Evolutionary conservation across 2,329 filamentous ascomycete species (phyloP).

Genomic region (Colletotrichum filicis): DNA sequence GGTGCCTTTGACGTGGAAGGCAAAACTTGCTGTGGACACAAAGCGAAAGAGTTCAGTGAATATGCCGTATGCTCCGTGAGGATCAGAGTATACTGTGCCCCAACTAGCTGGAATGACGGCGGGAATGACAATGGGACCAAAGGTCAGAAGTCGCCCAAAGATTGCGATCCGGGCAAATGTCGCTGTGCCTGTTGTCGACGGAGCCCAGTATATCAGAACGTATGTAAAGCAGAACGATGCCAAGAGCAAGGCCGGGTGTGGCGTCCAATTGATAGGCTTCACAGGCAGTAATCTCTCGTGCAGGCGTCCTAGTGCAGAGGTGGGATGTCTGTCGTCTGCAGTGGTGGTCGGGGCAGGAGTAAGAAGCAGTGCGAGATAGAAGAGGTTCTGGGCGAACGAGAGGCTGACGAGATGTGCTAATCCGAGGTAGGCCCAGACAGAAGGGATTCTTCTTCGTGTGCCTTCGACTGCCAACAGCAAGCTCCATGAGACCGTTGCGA

Average conservation of each 20-base stretch:
- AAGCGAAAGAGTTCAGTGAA: constrained; percentile 59
- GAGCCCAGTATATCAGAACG: constrained; percentile 48
- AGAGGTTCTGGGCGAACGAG: constrained; percentile 72
- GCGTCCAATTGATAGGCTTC: constrained; percentile 57
- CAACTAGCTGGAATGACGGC: constrained; percentile 59
- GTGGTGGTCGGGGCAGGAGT: constrained; percentile 60
- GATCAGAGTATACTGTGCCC: constrained; percentile 56
- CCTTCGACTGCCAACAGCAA: constrained; percentile 70
- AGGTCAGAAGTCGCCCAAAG: constrained; percentile 50
- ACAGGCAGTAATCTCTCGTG: constrained; percentile 46
- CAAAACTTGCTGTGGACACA: constrained; percentile 54
- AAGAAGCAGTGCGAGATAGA: constrained; percentile 68
- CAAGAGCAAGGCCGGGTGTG: constrained; percentile 49
- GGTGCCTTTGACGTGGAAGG: constrained; percentile 58
- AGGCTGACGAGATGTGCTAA: constrained; percentile 70
- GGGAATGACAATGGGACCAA: constrained; percentile 58
- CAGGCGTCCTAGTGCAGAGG: constrained; percentile 43
- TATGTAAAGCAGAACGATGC: constrained; percentile 48
- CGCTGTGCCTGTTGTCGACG: constrained; percentile 52
- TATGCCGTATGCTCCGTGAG: constrained; percentile 50
- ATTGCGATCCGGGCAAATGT: constrained; percentile 49
- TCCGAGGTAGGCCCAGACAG: constrained; percentile 65
- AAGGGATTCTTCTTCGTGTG: constrained; percentile 64
- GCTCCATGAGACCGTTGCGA: constrained; percentile 64
- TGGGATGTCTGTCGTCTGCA: constrained; percentile 40